A percentile compares a stretch with the other conserved stretches of the same genome.
Evolutionary conservation across 495 filamentous ascomycete species (phyloP).

Genomic region (Penicillium nucicola): DNA sequence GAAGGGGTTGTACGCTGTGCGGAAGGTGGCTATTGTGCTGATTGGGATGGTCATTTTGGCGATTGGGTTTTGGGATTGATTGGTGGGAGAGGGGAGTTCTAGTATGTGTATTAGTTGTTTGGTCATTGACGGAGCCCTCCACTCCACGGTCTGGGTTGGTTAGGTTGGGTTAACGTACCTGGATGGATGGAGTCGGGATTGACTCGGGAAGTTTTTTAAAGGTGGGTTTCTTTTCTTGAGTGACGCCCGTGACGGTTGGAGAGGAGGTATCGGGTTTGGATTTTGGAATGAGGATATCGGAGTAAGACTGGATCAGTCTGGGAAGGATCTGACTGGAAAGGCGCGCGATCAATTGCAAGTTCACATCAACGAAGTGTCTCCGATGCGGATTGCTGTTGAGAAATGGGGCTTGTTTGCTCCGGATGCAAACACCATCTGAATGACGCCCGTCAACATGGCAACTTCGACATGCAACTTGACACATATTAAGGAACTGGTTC

Average conservation of each 20-base stretch:
- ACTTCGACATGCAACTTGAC: conserved; percentile 5
- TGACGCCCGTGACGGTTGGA: background rate
- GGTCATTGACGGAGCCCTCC: background rate
- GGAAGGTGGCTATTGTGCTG: conserved; percentile 68
- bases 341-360: conserved; percentile 6
- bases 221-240: background rate
- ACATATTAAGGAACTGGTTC: background rate
- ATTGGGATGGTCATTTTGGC: conserved; percentile 72
- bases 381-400: conserved; percentile 12
- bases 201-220: conserved; percentile 22
- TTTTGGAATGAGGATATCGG: no score
- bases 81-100: background rate
- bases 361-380: background rate
- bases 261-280: background rate
- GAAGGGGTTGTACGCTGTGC: conserved; percentile 91
- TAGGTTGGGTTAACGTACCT: conserved; percentile 10
- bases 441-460: conserved; percentile 19
- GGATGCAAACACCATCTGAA: conserved; percentile 34
- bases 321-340: background rate
- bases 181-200: conserved; percentile 2
- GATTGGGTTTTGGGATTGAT: background rate
- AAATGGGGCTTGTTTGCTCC: conserved; percentile 30
- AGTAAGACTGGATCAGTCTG: background rate
- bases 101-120: background rate
- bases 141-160: background rate